Percentiles rank a stretch among this genome's conserved stretches.
Conservation (phyloP, 2,329 filamentous ascomycete genomes). For the Alternaria metachromatica region DNA sequence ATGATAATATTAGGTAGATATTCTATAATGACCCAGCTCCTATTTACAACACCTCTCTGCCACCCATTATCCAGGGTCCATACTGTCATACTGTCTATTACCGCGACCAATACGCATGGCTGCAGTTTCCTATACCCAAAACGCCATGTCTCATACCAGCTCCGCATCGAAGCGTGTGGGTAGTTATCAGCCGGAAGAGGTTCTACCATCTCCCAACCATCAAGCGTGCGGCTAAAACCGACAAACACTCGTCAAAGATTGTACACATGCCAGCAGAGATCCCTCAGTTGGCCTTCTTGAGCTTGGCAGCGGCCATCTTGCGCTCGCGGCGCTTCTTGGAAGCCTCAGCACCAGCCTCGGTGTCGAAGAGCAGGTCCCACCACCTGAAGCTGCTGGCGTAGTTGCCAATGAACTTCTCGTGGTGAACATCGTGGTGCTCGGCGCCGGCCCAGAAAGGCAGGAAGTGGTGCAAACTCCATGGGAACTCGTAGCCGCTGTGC, state of each 20-base stretch:
- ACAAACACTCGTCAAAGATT: background rate
- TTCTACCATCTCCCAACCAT: conserved; percentile 2
- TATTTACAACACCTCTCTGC: conserved; percentile 29
- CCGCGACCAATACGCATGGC: conserved; percentile 22
- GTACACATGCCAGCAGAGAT: background rate
- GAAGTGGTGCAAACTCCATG: conserved; percentile 94
- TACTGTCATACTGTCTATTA: conserved; percentile 20
- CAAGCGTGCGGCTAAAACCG: conserved; percentile 18
- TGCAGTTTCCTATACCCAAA: conserved; percentile 25
- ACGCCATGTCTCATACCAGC: conserved; percentile 27
- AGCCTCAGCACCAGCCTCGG: conserved; percentile 88
- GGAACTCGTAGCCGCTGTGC: conserved; percentile 97
- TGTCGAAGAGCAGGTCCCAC: conserved; percentile 97
- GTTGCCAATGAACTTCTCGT: conserved; percentile 98
- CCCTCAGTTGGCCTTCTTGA: conserved; percentile 59
- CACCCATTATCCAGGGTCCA: conserved; percentile 34
- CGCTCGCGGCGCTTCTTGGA: conserved; percentile 81
- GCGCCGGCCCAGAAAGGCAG: conserved; percentile 98
- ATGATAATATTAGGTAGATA: conserved; percentile 36
- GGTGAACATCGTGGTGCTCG: conserved; percentile 94
- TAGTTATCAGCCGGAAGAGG: background rate
- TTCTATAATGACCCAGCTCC: conserved; percentile 23
- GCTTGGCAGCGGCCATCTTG: conserved; percentile 63
- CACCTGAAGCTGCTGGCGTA: conserved; percentile 98
- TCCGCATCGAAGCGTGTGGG: conserved; percentile 11